A percentile compares a stretch with the other conserved stretches of the same genome.
These are phyloP conservation scores for Neurospora tetraspora DNA, from an alignment of 495 filamentous ascomycete species.

Conservation along the genomic window DNA sequence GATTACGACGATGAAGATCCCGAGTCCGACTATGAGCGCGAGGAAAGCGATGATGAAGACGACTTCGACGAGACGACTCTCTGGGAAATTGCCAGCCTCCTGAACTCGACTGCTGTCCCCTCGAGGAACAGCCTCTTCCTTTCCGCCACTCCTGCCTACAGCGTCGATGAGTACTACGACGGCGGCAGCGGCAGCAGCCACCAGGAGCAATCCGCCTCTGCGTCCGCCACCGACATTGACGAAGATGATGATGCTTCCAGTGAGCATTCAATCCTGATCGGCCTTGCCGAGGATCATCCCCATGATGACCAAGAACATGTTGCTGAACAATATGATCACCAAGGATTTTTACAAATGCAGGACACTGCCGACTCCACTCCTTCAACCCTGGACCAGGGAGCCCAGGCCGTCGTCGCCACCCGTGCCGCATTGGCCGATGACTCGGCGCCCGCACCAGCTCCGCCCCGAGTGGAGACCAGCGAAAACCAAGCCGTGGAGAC, in stretches of 20 bases:
- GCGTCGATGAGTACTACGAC: constrained; percentile 13
- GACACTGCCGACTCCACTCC: background rate
- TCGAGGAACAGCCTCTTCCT: constrained; percentile 36
- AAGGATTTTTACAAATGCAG: background rate
- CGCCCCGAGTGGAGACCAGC: background rate
- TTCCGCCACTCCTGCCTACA: constrained; percentile 9
- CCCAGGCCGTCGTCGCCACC: background rate
- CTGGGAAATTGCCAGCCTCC: constrained; percentile 47
- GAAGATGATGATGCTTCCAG: constrained; percentile 22
- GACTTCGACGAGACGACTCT: constrained; percentile 46
- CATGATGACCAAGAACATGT: background rate
- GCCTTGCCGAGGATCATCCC: constrained; percentile 10
- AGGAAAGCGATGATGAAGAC: constrained; percentile 31
- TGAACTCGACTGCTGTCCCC: constrained; percentile 35
- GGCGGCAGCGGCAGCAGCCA: background rate
- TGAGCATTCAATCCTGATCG: constrained; percentile 23
- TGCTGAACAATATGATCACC: background rate
- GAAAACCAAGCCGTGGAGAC: constrained; percentile 6
- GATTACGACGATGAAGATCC: constrained; percentile 36
- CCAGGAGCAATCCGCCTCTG: background rate
- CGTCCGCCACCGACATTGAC: constrained; percentile 1
- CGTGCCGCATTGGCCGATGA: background rate
- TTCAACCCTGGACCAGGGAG: background rate
- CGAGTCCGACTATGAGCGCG: constrained; percentile 23
- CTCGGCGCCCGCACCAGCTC: background rate